phyloP scores from a whole-genome alignment of 2,329 filamentous ascomycete species.

The Emmonsiellopsis sp. region DNA sequence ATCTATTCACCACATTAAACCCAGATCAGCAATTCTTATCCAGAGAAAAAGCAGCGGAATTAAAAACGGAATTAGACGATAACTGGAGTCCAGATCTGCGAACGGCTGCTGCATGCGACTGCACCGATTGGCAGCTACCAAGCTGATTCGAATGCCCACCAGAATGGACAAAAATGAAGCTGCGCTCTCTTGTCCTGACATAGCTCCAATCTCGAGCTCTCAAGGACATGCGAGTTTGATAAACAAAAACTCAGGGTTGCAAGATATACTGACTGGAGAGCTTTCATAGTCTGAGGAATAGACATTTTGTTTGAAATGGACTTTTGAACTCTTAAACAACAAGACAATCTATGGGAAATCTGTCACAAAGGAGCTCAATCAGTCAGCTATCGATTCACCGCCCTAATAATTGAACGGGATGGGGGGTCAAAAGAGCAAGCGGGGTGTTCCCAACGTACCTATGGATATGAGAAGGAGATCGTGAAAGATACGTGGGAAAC shows the following conservation, averaged over 20 bases:
- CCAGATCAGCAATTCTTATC: not conserved
- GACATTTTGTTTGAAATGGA: constrained; percentile 20
- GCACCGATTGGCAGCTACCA: not conserved
- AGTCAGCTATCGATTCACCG: not conserved
- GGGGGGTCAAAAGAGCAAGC: not conserved
- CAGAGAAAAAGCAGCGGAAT: not conserved
- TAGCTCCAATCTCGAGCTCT: too few relatives aligned
- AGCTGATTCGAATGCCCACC: not conserved
- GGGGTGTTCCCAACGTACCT: not conserved
- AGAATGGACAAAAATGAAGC: not conserved
- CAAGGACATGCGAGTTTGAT: not conserved
- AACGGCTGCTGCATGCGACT: too few relatives aligned
- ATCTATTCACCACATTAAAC: constrained; percentile 26
- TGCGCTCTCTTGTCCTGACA: too few relatives aligned
- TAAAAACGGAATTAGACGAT: constrained; percentile 2
- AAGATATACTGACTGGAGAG: constrained; percentile 44
- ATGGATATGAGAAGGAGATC: not conserved
- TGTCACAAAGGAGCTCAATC: not conserved
- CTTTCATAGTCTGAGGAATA: constrained; percentile 51
- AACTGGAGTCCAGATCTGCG: too few relatives aligned
- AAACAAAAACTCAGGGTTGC: not conserved
- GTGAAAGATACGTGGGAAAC: not conserved
- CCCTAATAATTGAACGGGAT: not conserved
- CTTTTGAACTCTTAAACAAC: not conserved
- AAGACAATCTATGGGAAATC: not conserved